Evolutionary conservation across 1,139 yeast species (phyloP), one percentile per base, ranked within the genome.

Genomic region (Keqinozyma sinolaborantium): DNA sequence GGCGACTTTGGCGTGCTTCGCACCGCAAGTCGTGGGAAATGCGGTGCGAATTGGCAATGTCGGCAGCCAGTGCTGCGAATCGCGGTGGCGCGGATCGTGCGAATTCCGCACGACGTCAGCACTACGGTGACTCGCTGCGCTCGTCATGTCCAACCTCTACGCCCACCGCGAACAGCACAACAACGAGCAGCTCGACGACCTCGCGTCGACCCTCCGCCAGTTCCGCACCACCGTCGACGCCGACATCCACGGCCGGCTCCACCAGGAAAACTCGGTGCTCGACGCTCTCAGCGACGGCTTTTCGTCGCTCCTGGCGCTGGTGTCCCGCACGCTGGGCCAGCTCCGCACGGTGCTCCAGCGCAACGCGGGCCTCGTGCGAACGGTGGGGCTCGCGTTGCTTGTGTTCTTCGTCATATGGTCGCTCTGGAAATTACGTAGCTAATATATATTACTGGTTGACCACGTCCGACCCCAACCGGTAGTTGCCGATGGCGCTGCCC

Each of bases 401-500:
- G 66, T 66, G 3, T 79, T 87, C 47, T 72, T 86, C 45, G 64
- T 86, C 5, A 45, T 85, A 24, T 87, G 87, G 74, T 73, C 80
- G 47, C 56, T 86, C 40, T 69, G 70, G 49, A 81, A 78, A 52
- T 61, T 81, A 26, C 24, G 24, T 14, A 20, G 25, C 11, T 28
- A 26, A 25, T 30, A 28, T 25, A 16, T 28, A 28, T 16, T 24
- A 15, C 13, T 21, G 54, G 40, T 67, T 58, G n/a, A 68, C 80
- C 23, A 83, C 90, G 57, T 87, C 95, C 46, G 83, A 81, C 13
- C 97, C 97, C 32, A 90, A 68, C 50, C 88, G 77, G 62, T 88
- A 88, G 53, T 82, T 84, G 11, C 95, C 95, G 48, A 88, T 86
- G 12, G 96, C 88, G 51, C 77, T 84, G 26, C 95, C 95, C 98